Conservation (phyloP, 768 basidiomycete genomes). For the Rhizopogon vinicolor region DNA sequence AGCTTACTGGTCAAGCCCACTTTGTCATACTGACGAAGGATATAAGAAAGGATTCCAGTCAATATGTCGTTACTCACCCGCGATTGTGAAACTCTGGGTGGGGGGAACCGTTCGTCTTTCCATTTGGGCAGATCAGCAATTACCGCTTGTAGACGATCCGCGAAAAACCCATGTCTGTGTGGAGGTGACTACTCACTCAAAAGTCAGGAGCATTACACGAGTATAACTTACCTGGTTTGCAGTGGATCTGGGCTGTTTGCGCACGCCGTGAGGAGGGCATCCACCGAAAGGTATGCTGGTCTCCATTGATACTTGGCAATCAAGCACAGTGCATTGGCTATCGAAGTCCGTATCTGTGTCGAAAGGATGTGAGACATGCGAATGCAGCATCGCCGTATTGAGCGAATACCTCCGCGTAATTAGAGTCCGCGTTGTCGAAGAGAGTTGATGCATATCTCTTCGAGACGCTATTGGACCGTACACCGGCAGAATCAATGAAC, state of each 20-base stretch:
- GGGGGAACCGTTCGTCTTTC: conserved; percentile 75
- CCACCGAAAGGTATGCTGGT: conserved; percentile 56
- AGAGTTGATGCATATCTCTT: conserved; percentile 66
- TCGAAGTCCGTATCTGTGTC: conserved; percentile 58
- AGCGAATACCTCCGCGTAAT: conserved; percentile 72
- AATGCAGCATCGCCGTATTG: background rate
- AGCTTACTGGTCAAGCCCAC: conserved; percentile 75
- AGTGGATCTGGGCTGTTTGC: conserved; percentile 50
- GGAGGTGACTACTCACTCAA: background rate
- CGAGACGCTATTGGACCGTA: conserved; percentile 62
- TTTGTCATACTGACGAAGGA: conserved; percentile 67
- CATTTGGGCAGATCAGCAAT: conserved; percentile 56
- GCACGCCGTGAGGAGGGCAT: conserved; percentile 55
- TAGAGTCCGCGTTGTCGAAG: conserved; percentile 73
- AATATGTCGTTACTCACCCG: conserved; percentile 35
- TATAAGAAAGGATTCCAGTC: conserved; percentile 7
- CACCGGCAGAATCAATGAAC: conserved; percentile 60
- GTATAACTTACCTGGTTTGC: conserved; percentile 43
- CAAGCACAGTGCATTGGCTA: conserved; percentile 60
- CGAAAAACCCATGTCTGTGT: conserved; percentile 50
- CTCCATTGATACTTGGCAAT: conserved; percentile 62
- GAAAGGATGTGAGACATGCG: background rate
- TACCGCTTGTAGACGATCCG: conserved; percentile 52
- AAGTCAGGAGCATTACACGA: background rate
- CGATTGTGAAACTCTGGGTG: conserved; percentile 83